Evolutionary conservation across 768 basidiomycete species (phyloP), one percentile per base, ranked within the genome.

Genomic region (Tylopilus subfusipes): DNA sequence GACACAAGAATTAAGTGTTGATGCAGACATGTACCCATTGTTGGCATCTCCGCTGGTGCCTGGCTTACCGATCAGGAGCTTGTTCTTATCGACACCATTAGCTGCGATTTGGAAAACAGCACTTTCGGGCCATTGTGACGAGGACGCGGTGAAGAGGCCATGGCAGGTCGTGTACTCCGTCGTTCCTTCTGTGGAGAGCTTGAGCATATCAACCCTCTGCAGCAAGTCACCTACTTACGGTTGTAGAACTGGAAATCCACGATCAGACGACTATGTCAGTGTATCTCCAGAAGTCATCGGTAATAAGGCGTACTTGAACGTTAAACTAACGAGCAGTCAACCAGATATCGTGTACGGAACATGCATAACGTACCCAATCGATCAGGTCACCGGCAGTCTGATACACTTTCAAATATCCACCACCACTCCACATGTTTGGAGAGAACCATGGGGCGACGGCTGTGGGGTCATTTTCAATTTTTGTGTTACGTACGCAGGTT

Each of bases 141-240:
- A 82, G 2, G 85, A 86, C 2, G 76, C 65, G 18, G 70, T 78
- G 38, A 88, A 72, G 29, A 90, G 78, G 36, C 75, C 76, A 22
- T 64, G 50, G 67, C 85, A 87, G 36, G 80, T 82, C 13, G 81
- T 82, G 67, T 85, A 87, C 59, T 85, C 85, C 18, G 66, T 69
- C 16, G 73, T 63, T 40, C 84, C 84, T 78, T 52, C 51, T 85
- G 14, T 39, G 11, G 34, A 36, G 18, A 36, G 25, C 13, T 27
- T 44, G 42, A 53, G 29, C 7, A 13, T 2, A 18, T 16, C 82
- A 36, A 36, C 14, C 8, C 82, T 62, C 11, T 8, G 16, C 29
- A 24, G n/a, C 11, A n/a, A 39, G 18, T 11, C 22, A 42, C 7
- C 12, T 2, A 56, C 63, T 19, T 24, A 67, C 65, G 65, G 42